phyloP scores from a whole-genome alignment of 2,329 filamentous ascomycete species.

The Metarhizium album region DNA sequence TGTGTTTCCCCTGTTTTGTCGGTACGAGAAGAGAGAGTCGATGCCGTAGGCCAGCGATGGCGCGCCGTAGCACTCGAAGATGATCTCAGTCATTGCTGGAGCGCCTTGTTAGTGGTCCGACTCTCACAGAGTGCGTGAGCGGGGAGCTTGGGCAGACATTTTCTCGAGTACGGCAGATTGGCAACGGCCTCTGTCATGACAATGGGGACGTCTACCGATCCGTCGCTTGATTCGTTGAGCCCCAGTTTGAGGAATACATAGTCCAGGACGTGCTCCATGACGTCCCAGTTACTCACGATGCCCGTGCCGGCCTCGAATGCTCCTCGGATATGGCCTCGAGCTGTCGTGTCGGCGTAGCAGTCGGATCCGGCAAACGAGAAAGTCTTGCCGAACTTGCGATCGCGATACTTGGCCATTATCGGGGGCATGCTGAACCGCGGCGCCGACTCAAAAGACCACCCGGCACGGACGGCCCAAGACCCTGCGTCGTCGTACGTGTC shows the following conservation, averaged over 20 bases:
- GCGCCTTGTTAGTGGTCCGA: slow-evolving; percentile 10
- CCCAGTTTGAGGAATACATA: slow-evolving; percentile 93
- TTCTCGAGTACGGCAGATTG: slow-evolving; percentile 78
- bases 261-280: slow-evolving; percentile 88
- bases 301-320: slow-evolving; percentile 86
- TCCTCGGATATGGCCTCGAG: slow-evolving; percentile 78
- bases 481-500: slow-evolving; percentile 38
- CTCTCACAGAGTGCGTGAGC: not conserved
- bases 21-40: slow-evolving; percentile 92
- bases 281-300: slow-evolving; percentile 95
- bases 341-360: slow-evolving; percentile 89
- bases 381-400: slow-evolving; percentile 84
- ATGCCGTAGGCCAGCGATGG: slow-evolving; percentile 89
- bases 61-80: slow-evolving; percentile 91
- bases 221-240: slow-evolving; percentile 57
- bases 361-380: slow-evolving; percentile 89
- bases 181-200: slow-evolving; percentile 95
- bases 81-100: slow-evolving; percentile 87
- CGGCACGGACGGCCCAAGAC: slow-evolving; percentile 78
- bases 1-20: slow-evolving; percentile 78
- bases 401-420: slow-evolving; percentile 89
- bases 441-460: slow-evolving; percentile 86
- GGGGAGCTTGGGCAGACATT: slow-evolving; percentile 47
- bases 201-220: slow-evolving; percentile 71
- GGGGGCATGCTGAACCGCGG: slow-evolving; percentile 75